These are phyloP conservation scores for Diplodia scrobiculata DNA, from an alignment of 2,329 filamentous ascomycete genomes.

Conservation along the genomic window DNA sequence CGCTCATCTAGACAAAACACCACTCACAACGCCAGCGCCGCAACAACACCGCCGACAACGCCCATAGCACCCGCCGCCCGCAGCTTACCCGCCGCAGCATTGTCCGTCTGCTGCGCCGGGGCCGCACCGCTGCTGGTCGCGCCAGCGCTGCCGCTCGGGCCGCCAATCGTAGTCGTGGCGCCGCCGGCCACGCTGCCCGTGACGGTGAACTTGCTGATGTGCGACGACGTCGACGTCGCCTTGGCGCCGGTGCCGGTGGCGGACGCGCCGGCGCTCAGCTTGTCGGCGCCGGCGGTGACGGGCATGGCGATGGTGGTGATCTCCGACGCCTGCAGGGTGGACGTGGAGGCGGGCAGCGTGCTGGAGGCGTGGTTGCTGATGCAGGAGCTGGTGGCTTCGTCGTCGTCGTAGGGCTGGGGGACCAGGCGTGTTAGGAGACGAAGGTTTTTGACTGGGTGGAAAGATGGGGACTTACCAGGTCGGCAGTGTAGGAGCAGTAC, in stretches of 20 bases:
- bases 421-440: not conserved
- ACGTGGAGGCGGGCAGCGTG: not conserved
- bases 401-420: not conserved
- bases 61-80: not conserved
- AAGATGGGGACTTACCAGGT: not conserved
- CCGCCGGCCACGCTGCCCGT: not conserved
- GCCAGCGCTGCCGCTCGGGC: not conserved
- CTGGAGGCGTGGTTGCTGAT: not conserved
- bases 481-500: not conserved
- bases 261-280: conserved; percentile 18
- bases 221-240: not conserved
- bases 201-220: not conserved
- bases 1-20: too few relatives aligned
- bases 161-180: conserved; percentile 3
- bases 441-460: not conserved
- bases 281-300: conserved; percentile 15
- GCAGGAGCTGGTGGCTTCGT: conserved; percentile 8
- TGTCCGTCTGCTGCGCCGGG: not conserved
- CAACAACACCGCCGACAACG: not conserved
- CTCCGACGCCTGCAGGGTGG: not conserved
- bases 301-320: conserved; percentile 9
- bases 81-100: not conserved
- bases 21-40: conserved; percentile 11
- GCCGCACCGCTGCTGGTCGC: not conserved
- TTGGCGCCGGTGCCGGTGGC: not conserved